These are phyloP conservation scores for Aspergillus cejpii DNA, from an alignment of 2,329 filamentous ascomycete species.

Conservation along the genomic window DNA sequence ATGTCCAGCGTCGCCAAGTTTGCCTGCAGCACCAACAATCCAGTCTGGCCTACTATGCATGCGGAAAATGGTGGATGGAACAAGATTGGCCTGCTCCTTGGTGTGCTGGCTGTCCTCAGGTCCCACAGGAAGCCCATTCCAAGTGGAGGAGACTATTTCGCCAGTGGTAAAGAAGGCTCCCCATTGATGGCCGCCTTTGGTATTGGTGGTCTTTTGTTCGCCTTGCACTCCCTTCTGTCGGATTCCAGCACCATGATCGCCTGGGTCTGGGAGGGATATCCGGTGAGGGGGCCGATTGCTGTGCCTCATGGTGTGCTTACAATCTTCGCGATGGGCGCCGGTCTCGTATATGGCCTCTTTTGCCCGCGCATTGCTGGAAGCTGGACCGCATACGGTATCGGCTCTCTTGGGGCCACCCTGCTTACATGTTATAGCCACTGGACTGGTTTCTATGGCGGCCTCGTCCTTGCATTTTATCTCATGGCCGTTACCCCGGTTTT, in stretches of 20 bases:
- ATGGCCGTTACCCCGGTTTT: conserved; percentile 72
- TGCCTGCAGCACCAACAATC: conserved; percentile 89
- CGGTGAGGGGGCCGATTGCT: conserved; percentile 77
- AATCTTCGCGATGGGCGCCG: conserved; percentile 76
- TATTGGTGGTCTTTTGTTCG: conserved; percentile 78
- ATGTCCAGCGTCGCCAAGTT: conserved; percentile 87
- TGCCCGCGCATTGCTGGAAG: conserved; percentile 63
- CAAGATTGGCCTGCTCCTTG: conserved; percentile 69
- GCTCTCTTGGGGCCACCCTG: conserved; percentile 69
- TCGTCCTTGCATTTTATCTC: conserved; percentile 69
- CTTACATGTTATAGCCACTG: conserved; percentile 74
- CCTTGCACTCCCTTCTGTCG: conserved; percentile 82
- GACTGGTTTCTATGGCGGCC: conserved; percentile 80
- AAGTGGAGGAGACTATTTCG: conserved; percentile 45
- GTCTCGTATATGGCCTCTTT: conserved; percentile 68
- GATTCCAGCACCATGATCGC: conserved; percentile 98
- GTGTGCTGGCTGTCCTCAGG: conserved; percentile 65
- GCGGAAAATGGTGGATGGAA: conserved; percentile 88
- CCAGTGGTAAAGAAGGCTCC: conserved; percentile 57
- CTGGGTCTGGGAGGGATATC: conserved; percentile 97
- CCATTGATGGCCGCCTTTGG: conserved; percentile 67
- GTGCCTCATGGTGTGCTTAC: conserved; percentile 87
- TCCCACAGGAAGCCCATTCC: conserved; percentile 62
- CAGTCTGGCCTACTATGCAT: conserved; percentile 93
- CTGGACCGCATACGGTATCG: conserved; percentile 73